phyloP scores from a whole-genome alignment of 75 land plant genomes.

The Larix kaempferi region DNA sequence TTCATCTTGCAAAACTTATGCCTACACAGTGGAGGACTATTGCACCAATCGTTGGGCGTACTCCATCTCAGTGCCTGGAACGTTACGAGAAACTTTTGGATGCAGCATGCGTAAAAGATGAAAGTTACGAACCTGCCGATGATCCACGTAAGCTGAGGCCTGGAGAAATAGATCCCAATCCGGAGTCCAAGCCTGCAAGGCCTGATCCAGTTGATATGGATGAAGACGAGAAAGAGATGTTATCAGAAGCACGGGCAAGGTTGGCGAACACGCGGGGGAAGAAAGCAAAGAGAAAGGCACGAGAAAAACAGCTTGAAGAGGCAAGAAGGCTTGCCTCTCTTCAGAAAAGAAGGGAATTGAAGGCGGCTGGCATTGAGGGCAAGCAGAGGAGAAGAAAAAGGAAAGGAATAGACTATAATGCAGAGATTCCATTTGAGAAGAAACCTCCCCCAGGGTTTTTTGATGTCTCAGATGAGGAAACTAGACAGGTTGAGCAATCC shows the following conservation, averaged over 20 bases:
- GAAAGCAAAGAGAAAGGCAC: conserved; percentile 96
- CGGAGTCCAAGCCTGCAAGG: conserved; percentile 96
- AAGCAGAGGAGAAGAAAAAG: conserved; percentile 88
- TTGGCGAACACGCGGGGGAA: conserved; percentile 94
- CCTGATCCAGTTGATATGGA: conserved; percentile 99
- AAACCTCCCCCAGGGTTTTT: conserved; percentile 95
- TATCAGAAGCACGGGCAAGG: conserved; percentile 97
- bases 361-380: conserved; percentile 92
- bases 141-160: conserved; percentile 95
- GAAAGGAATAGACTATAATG: conserved; percentile 93
- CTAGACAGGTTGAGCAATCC: conserved; percentile 66
- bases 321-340: conserved; percentile 95
- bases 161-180: conserved; percentile 99
- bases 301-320: conserved; percentile 98
- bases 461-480: conserved; percentile 80
- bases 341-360: conserved; percentile 93
- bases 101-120: conserved; percentile 97
- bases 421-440: conserved; percentile 98
- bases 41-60: conserved; percentile 96
- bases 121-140: conserved; percentile 90
- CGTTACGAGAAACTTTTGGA: conserved; percentile 97
- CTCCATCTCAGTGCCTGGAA: conserved; percentile 96
- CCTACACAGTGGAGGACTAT: conserved; percentile 99
- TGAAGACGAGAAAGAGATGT: conserved; percentile 99
- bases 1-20: conserved; percentile 98